Conservation (phyloP, 768 basidiomycete genomes). For the Pholiota microspora region DNA sequence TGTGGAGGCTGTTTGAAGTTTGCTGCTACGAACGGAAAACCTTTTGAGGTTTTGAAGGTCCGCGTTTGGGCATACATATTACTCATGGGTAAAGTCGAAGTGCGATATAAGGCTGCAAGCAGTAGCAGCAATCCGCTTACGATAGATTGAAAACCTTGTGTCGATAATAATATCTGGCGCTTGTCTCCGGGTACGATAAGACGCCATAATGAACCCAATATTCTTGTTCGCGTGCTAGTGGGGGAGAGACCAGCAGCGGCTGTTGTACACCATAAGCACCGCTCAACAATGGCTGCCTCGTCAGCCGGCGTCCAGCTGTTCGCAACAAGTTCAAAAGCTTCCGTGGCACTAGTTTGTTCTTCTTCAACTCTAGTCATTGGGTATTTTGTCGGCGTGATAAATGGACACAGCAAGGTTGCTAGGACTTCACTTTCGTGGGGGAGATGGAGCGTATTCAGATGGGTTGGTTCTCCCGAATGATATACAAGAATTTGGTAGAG, state of each 20-base stretch:
- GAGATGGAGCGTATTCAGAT: conserved; percentile 29
- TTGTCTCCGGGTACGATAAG: conserved; percentile 43
- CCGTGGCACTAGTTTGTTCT: conserved; percentile 55
- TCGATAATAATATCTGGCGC: conserved; percentile 38
- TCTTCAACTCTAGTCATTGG: conserved; percentile 35
- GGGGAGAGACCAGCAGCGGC: conserved; percentile 47
- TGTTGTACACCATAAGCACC: conserved; percentile 70
- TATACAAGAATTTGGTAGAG: conserved; percentile 47
- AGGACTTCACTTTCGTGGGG: conserved; percentile 62
- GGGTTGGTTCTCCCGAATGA: conserved; percentile 28
- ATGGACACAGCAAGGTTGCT: conserved; percentile 56
- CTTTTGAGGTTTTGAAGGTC: conserved; percentile 11
- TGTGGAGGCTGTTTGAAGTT: conserved; percentile 18
- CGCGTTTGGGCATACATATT: conserved; percentile 6
- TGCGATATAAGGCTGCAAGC: conserved; percentile 36
- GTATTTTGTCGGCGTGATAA: conserved; percentile 37
- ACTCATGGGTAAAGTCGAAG: conserved; percentile 10
- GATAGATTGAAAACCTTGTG: conserved; percentile 49
- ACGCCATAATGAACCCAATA: conserved; percentile 48
- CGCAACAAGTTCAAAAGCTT: conserved; percentile 56
- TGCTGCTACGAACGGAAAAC: conserved; percentile 2
- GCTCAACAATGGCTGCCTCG: conserved; percentile 54
- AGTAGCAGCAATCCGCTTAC: conserved; percentile 51
- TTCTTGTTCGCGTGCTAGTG: conserved; percentile 39
- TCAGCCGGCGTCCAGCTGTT: conserved; percentile 56